A percentile compares a stretch with the other conserved stretches of the same genome.
Conservation (phyloP, 176 grass and related monocot genomes). For the Echinochloa phyllopogon region DNA sequence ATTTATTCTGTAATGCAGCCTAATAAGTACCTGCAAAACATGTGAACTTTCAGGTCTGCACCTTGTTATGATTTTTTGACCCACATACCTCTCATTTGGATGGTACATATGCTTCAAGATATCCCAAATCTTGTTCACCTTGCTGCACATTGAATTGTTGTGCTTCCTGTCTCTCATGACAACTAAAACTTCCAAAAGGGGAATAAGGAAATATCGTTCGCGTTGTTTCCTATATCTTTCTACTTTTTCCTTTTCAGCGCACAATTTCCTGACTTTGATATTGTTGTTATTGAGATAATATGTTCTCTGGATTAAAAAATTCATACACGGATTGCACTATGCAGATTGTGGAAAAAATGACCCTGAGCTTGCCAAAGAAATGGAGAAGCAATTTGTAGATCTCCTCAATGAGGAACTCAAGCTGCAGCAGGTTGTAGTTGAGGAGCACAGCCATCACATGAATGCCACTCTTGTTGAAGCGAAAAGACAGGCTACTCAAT, state of each 20-base stretch:
- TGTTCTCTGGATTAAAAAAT: constrained; percentile 14
- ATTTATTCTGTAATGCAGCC: neutral
- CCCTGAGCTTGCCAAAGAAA: constrained; percentile 79
- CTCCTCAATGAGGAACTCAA: constrained; percentile 95
- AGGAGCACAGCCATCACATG: constrained; percentile 88
- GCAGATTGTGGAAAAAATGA: constrained; percentile 90
- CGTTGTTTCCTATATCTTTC: constrained; percentile 10
- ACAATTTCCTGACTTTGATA: neutral
- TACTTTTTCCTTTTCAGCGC: neutral
- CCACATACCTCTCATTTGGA: constrained; percentile 4
- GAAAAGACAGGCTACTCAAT: constrained; percentile 81
- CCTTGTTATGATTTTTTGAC: constrained; percentile 22
- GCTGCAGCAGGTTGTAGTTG: constrained; percentile 79
- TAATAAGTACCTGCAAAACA: neutral
- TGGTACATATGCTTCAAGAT: constrained; percentile 8
- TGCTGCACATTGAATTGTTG: neutral
- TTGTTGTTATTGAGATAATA: constrained; percentile 30
- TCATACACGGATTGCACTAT: constrained; percentile 12
- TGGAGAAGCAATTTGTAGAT: constrained; percentile 82
- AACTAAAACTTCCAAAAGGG: neutral
- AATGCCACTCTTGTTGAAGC: constrained; percentile 80
- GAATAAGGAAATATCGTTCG: constrained; percentile 14
- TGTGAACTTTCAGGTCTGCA: neutral
- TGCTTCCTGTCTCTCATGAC: neutral
- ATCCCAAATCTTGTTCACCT: neutral